Base-by-base conservation (phyloP, 768 basidiomycete species). In the Leccinum disarticulatum region DNA sequence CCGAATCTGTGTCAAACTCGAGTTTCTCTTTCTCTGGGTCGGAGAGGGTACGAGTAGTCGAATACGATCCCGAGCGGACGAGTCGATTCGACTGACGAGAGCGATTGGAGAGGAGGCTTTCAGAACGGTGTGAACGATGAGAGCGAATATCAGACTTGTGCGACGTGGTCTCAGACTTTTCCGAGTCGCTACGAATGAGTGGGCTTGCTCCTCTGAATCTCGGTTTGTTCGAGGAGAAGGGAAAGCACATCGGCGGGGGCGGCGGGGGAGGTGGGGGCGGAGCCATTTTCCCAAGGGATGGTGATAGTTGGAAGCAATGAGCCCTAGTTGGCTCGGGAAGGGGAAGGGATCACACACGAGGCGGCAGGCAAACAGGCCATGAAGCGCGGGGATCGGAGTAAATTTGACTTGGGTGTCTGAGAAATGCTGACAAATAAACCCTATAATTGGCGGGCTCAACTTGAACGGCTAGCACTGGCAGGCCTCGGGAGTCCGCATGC, bases 1-100 rank as follows among this genome's bases (percentile, higher is more conserved):
- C 86, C 1, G 86, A 84, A 68, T 87, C 86, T 0, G 84, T 78
- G 61, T 79, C 79, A 64, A 87, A 87, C 3, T 82, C 78, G 19
- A 87, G 73, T 61, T 79, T 81, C 54, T 82, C 81, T 61, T 79
- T 81, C 54, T 81, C 81, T 1, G 78, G 72, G 28, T 68, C 68
- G 38, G 80, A 76, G 25, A 81, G 61, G 1, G 71, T 73, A 3
- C 68, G 79, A 0, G 78, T 75, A 0, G 79, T 76, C 0, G 83
- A 82, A 59, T 75, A 74, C 48, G 82, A 75, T 63, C 78, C 74
- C 61, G 77, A 72, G 61, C 79, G 74, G 59, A 73, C 74, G 57
- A 79, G 66, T 51, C 74, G 66, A 49, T 41, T 51, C 28, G 72
- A 70, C 1, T 58, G 59, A 41, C 22, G 65, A 15, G 72, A 73